Evolutionary conservation across 768 basidiomycete species (phyloP).

Genomic region (Rickenella mellea): DNA sequence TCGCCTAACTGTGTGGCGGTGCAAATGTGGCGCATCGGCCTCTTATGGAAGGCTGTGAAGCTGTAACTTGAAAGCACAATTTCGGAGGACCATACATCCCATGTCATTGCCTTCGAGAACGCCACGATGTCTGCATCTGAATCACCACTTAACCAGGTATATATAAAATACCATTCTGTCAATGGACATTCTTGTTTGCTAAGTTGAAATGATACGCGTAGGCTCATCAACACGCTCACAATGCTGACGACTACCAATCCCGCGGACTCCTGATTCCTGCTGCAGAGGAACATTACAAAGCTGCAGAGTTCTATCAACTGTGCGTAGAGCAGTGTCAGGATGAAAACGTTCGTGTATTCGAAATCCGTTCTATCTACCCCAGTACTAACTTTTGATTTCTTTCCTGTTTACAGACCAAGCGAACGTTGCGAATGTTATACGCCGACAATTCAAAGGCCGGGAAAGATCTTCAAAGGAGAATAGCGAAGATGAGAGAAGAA

Average conservation of each 20-base stretch:
- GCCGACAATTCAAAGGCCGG: conserved; percentile 64
- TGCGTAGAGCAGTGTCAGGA: conserved; percentile 69
- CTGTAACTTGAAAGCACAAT: too few species aligned
- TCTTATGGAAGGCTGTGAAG: too few species aligned
- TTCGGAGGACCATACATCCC: too few species aligned
- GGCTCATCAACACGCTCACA: conserved; percentile 78
- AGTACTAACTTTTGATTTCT: conserved; percentile 6
- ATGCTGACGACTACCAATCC: conserved; percentile 62
- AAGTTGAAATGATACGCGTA: conserved; percentile 16
- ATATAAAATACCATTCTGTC: background rate
- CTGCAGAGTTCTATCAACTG: conserved; percentile 65
- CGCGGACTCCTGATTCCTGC: conserved; percentile 66
- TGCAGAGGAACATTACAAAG: conserved; percentile 63
- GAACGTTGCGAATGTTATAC: conserved; percentile 66
- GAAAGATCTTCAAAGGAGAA: conserved; percentile 62
- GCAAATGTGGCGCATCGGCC: too few species aligned
- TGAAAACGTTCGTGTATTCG: conserved; percentile 44
- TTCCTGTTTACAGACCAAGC: conserved; percentile 53
- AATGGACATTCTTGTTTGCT: background rate
- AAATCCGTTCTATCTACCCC: conserved; percentile 1
- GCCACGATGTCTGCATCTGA: conserved; percentile 6
- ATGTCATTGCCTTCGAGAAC: too few species aligned
- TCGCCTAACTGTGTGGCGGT: too few species aligned
- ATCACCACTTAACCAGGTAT: conserved; percentile 7
- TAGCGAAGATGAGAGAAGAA: conserved; percentile 63